These are phyloP conservation scores for Malania oleifera DNA, from an alignment of 164 flowering plant genomes.

Conservation along the genomic window DNA sequence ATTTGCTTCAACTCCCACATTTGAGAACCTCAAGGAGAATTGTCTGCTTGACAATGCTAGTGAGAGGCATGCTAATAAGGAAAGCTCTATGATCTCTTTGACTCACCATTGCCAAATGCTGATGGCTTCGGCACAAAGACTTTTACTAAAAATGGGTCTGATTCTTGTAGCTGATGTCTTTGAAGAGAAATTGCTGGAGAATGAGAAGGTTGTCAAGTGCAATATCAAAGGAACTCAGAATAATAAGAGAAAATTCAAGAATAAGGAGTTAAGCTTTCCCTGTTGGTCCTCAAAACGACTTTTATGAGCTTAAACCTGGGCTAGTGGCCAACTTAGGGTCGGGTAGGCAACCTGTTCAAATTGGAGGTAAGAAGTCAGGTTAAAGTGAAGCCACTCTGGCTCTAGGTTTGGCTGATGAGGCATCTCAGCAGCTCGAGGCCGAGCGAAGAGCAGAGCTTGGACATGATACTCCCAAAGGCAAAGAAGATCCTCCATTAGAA, in stretches of 20 bases:
- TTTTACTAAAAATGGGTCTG: constrained; percentile 5
- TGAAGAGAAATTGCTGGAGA: no score
- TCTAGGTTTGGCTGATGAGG: neutral
- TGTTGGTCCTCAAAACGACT: constrained; percentile 35
- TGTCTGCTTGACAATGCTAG: neutral
- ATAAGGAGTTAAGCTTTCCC: constrained; percentile 10
- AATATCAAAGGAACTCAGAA: constrained; percentile 1
- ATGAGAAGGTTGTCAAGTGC: constrained; percentile 7
- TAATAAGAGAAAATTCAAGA: constrained; percentile 11
- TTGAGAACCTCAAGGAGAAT: neutral
- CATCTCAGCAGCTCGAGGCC: constrained; percentile 8
- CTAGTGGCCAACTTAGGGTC: constrained; percentile 5
- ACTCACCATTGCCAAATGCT: neutral
- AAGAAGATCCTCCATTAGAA: neutral
- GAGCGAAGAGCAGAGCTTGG: neutral
- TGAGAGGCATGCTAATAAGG: neutral
- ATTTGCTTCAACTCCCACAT: neutral
- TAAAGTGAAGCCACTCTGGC: constrained; percentile 5
- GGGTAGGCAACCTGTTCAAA: constrained; percentile 13
- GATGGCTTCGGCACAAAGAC: neutral
- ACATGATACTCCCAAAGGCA: neutral
- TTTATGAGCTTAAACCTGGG: constrained; percentile 30
- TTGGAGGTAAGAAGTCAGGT: constrained; percentile 9
- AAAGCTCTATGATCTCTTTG: neutral
- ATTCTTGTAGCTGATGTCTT: neutral